A percentile compares a stretch with the other conserved stretches of the same genome.
phyloP scores from a whole-genome alignment of 148 eudicot genomes.

The Vaccinium corymbosum region DNA sequence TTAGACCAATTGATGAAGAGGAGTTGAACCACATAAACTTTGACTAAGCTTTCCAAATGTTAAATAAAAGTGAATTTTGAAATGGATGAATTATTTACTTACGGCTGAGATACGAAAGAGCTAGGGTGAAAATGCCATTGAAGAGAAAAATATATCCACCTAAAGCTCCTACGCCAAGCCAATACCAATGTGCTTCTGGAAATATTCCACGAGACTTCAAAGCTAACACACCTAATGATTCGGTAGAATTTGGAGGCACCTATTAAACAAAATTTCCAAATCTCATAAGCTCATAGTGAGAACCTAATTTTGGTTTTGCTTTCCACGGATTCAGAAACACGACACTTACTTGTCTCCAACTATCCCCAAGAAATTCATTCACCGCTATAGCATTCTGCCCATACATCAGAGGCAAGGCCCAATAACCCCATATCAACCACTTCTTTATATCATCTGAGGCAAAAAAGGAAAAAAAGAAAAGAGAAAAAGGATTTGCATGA shows the following conservation, averaged over 20 bases:
- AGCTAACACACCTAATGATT: conserved; percentile 35
- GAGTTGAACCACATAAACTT: background rate
- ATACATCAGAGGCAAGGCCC: conserved; percentile 82
- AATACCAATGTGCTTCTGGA: conserved; percentile 54
- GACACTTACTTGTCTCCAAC: conserved; percentile 59
- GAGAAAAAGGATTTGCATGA: background rate
- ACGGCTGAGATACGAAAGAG: conserved; percentile 59
- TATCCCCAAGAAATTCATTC: conserved; percentile 80
- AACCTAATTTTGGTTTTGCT: background rate
- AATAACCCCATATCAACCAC: conserved; percentile 97
- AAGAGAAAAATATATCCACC: conserved; percentile 48
- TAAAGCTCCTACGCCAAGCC: conserved; percentile 62
- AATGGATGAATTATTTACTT: conserved; percentile 12
- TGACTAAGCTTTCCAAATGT: background rate
- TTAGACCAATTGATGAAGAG: background rate
- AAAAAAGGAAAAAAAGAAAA: background rate
- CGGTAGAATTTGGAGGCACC: conserved; percentile 19
- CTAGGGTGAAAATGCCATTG: conserved; percentile 36
- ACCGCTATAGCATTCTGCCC: conserved; percentile 68
- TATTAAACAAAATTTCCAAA: background rate
- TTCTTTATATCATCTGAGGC: conserved; percentile 51
- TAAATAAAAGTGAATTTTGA: background rate
- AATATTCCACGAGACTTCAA: conserved; percentile 53
- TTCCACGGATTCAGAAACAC: background rate
- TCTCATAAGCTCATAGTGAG: background rate